Evolutionary conservation across 2,329 filamentous ascomycete species (phyloP).

Genomic region (Ophiocordyceps polyrhachis-furcata): DNA sequence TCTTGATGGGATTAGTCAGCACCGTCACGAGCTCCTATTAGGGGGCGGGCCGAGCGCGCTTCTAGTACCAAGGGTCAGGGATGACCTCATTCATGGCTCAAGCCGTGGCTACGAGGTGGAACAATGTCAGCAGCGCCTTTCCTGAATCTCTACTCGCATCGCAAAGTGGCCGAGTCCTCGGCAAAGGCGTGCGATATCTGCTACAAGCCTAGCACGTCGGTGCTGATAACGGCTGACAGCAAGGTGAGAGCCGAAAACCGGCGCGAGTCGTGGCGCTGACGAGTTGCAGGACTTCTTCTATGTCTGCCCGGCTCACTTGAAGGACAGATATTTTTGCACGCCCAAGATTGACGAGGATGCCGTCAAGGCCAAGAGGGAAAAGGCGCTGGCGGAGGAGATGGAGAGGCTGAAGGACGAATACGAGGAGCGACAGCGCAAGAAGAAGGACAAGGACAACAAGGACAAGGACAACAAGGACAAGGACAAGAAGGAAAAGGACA

Average conservation of each 20-base stretch:
- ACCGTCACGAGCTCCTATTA: too few species aligned
- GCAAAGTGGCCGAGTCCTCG: constrained; percentile 69
- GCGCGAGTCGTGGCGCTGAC: not conserved
- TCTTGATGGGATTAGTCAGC: too few species aligned
- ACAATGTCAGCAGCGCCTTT: constrained; percentile 20
- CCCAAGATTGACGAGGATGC: constrained; percentile 54
- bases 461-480: constrained; percentile 10
- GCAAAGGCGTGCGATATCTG: constrained; percentile 80
- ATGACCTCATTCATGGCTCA: not conserved
- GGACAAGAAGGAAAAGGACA: constrained; percentile 14
- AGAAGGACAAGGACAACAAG: constrained; percentile 43
- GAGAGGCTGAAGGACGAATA: constrained; percentile 57
- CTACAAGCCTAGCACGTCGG: constrained; percentile 72
- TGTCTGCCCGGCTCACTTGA: constrained; percentile 65
- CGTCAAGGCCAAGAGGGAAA: constrained; percentile 39
- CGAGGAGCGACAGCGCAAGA: constrained; percentile 50
- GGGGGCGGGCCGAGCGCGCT: too few species aligned
- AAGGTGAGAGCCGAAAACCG: constrained; percentile 36
- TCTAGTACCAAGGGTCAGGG: too few species aligned
- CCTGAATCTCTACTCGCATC: constrained; percentile 67
- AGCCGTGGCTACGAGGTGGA: not conserved
- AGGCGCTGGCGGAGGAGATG: constrained; percentile 44
- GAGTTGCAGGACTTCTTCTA: constrained; percentile 62
- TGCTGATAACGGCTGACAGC: constrained; percentile 75
- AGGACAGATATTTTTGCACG: constrained; percentile 63